Evolutionary conservation across 2,329 filamentous ascomycete species (phyloP), one percentile per base, ranked within the genome.

Genomic region (Epichloe elymi): DNA sequence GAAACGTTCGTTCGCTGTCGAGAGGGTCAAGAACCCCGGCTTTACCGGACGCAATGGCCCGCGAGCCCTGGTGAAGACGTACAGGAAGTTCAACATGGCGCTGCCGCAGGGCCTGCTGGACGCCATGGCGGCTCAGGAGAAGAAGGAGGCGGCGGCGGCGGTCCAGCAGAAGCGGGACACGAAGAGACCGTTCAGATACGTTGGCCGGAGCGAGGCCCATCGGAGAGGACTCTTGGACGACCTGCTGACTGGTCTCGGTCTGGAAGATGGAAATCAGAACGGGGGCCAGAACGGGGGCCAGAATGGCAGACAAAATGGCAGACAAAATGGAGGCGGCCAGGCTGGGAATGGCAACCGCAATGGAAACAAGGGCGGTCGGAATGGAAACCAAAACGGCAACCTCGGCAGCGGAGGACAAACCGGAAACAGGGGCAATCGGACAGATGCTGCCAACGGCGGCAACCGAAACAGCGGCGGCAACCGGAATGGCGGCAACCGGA

Each of bases 61-160:
- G 0, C 65, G 60, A 51, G 81, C 83, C 48, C 72, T 90, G 57
- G 67, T 76, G 48, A 85, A 79, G 66, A 79, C 83, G 15, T 83
- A 85, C 63, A 68, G 73, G 58, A 90, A 90, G 64, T 88, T 76
- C 65, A 75, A 77, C 55, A 75, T 83, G 66, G 66, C 69, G 38
- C 66, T 76, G 44, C 67, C 73, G 2, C 58, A 68, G 2, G 67
- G 66, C 7, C 7, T 75, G 48, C 60, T 71, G 48, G 70, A 67
- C 35, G 65, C 65, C 33, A 54, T 69, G 38, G 62, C 59, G 41
- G 59, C 56, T 8, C 61, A 63, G 44, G 39, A 48, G 5, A 43
- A 49, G 40, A 44, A 46, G 44, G 14, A 40, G n/a, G 44, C 38
- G 4, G 38, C 17, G 15, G 36, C 19, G 15, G 26, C 26, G 12